A percentile compares a stretch with the other conserved stretches of the same genome.
Conservation (phyloP, 495 filamentous ascomycete genomes). For the Podospora sp. region DNA sequence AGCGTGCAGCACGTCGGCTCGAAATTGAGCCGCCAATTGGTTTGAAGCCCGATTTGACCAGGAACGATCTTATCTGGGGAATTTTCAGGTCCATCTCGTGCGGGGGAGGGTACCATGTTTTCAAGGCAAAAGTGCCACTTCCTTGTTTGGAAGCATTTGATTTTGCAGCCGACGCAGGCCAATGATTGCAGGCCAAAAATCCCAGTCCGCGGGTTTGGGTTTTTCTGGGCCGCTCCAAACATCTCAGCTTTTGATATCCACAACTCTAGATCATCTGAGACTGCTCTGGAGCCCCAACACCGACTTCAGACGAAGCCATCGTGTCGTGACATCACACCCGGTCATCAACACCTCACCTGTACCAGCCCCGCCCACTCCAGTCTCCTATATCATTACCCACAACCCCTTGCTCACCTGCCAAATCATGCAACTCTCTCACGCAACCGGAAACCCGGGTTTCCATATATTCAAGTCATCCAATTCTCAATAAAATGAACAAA, state of each 20-base stretch:
- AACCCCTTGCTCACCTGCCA: too few species aligned
- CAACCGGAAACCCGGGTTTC: too few species aligned
- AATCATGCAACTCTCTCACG: too few species aligned
- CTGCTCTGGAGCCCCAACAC: not conserved
- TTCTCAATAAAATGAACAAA: not conserved
- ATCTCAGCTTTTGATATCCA: too few species aligned
- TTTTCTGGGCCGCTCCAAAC: too few species aligned
- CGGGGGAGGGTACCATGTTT: not conserved
- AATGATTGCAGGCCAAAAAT: too few species aligned
- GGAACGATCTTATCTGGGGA: not conserved
- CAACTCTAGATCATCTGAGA: too few species aligned
- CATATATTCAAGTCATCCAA: too few species aligned
- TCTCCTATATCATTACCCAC: too few species aligned
- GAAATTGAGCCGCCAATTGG: not conserved
- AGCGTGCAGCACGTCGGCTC: not conserved
- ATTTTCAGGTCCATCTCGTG: not conserved
- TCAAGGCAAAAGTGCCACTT: not conserved
- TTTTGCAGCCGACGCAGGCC: too few species aligned
- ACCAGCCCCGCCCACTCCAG: not conserved
- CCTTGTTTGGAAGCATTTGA: not conserved
- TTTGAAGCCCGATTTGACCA: not conserved
- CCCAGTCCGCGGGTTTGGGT: too few species aligned
- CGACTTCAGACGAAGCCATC: not conserved
- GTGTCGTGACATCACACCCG: conserved; percentile 2
- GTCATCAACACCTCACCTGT: not conserved